Base-by-base conservation (phyloP, 1,284 basidiomycete species). In the Leccinum subrobustum region DNA sequence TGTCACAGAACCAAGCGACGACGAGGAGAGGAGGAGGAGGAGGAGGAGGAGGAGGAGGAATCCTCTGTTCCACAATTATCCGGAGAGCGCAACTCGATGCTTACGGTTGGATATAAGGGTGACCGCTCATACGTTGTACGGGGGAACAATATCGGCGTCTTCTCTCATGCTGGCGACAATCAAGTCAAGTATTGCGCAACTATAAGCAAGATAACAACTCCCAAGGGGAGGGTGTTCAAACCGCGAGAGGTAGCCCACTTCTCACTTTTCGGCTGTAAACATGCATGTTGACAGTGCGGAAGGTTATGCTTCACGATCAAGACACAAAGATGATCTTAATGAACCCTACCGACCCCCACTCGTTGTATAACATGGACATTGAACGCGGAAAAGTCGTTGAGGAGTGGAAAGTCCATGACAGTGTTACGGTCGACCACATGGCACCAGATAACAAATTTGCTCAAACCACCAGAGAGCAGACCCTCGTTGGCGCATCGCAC, bases 241-340 rank as follows among this genome's bases (percentile, higher is more conserved):
- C 97, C 97, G 0, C 85, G 85, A 69, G 91, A 97, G 79, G 95
- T 95, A 68, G 48, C 77, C 74, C 56, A 16, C 14, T 54, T 58
- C 44, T 27, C 60, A 47, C 35, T 23, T 44, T 7, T 56, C n/a
- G 18, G 14, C 29, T 44, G 18, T 33, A 20, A 37, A 31, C 31
- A 14, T 57, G 5, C 31, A 14, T 57, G 5, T 60, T 74, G 55
- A 73, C 25, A 12, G 11, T 54, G 20, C 58, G 63, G 31, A 65
- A 95, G 93, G 86, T 96, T 72, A 98, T 99, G 96, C 80, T 98
- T 37, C 96, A 99, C 75, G 92, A 98, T 69, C 95, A 97, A 84
- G 97, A 99, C 75, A 84, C 88, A 39, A 93, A 95, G 77, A 96
- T 99, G 95, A 81, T 99, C 57, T 74, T 99, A 61, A 93, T 95